Percentiles rank a stretch among this genome's conserved stretches.
Evolutionary conservation across 1,284 basidiomycete genomes (phyloP).

Genomic region (Irpex lacteus): DNA sequence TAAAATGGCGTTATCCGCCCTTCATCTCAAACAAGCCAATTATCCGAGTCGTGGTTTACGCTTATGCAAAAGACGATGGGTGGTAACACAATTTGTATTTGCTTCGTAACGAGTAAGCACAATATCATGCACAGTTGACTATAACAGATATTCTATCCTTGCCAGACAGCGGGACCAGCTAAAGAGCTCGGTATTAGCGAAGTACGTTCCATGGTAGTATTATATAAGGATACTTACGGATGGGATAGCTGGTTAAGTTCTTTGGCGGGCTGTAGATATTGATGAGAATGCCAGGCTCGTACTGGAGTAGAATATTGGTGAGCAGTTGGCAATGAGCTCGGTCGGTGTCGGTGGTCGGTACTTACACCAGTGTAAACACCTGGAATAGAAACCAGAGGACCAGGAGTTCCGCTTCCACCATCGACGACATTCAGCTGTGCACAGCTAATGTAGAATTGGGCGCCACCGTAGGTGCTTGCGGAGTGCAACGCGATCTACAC

Average conservation of each 20-base stretch:
- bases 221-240: slow-evolving; percentile 13
- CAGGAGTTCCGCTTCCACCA: slow-evolving; percentile 37
- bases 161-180: slow-evolving; percentile 22
- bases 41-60: too few species aligned
- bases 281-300: slow-evolving; percentile 23
- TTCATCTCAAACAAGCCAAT: neutral
- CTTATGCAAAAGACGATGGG: too few species aligned
- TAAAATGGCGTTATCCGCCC: neutral
- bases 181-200: neutral
- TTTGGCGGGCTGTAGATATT: slow-evolving; percentile 23
- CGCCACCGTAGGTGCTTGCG: slow-evolving; percentile 25
- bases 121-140: neutral
- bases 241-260: slow-evolving; percentile 12
- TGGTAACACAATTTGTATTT: neutral
- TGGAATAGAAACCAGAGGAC: slow-evolving; percentile 39
- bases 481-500: slow-evolving; percentile 34
- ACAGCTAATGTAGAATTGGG: slow-evolving; percentile 28
- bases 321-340: neutral
- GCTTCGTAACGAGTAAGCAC: neutral
- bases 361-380: slow-evolving; percentile 38
- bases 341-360: neutral
- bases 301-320: neutral
- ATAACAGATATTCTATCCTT: slow-evolving; percentile 6
- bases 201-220: neutral
- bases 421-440: slow-evolving; percentile 33